These are phyloP conservation scores for Pseudogymnoascus sp. DNA, from an alignment of 2,329 filamentous ascomycete species.

Conservation along the genomic window DNA sequence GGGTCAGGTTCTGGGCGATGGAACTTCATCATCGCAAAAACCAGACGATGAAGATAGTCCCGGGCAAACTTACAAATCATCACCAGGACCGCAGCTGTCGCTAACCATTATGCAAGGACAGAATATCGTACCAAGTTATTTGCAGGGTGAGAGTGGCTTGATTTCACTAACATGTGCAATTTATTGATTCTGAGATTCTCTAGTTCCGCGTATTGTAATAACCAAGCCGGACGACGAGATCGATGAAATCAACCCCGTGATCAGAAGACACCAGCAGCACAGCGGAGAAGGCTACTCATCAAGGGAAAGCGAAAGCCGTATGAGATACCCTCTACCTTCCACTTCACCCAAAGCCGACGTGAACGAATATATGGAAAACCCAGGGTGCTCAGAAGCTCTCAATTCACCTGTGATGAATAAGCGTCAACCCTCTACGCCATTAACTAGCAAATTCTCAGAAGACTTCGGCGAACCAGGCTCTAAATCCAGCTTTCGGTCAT, in stretches of 20 bases:
- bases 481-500: constrained; percentile 1
- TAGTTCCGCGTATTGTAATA: not conserved
- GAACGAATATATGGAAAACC: not conserved
- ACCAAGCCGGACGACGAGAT: not conserved
- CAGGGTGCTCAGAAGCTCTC: not conserved
- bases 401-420: not conserved
- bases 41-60: not conserved
- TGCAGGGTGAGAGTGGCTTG: not conserved
- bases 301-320: not conserved
- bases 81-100: not conserved
- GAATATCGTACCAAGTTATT: not conserved
- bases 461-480: not conserved
- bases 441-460: not conserved
- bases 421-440: not conserved
- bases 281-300: not conserved
- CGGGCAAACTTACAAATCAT: not conserved
- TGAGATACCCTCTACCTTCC: not conserved
- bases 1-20: not conserved
- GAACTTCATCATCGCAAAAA: not conserved
- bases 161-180: not conserved
- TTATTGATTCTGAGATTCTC: not conserved
- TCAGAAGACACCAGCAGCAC: not conserved
- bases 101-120: not conserved
- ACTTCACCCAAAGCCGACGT: not conserved
- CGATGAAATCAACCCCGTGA: not conserved